These are phyloP conservation scores for Salix udensis DNA, from an alignment of 345 rosid genomes.

Conservation along the genomic window DNA sequence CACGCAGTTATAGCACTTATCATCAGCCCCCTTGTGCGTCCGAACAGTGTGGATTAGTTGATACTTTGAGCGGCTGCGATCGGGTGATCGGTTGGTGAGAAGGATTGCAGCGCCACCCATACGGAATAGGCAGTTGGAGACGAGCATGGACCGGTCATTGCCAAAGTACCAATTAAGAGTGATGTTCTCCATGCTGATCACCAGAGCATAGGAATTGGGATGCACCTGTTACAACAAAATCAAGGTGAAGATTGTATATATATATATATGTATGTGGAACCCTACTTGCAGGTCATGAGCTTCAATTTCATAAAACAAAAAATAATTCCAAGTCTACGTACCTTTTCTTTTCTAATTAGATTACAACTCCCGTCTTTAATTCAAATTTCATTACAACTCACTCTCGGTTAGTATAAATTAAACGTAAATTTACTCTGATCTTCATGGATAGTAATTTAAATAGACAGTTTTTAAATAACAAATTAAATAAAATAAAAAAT, in stretches of 20 bases:
- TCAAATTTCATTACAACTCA: not conserved
- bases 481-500: too few species aligned
- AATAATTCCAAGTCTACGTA: not conserved
- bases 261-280: not conserved
- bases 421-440: too few species aligned
- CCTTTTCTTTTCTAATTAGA: not conserved
- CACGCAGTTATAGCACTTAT: conserved; percentile 63
- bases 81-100: conserved; percentile 65
- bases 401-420: not conserved
- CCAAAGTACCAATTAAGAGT: conserved; percentile 88
- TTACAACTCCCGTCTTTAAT: not conserved
- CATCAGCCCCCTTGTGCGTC: conserved; percentile 86
- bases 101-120: conserved; percentile 96
- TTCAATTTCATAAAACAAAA: not conserved
- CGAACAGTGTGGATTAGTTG: conserved; percentile 91
- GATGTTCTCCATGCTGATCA: conserved; percentile 91
- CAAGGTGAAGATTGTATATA: too few species aligned
- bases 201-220: conserved; percentile 81
- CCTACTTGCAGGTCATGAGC: not conserved
- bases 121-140: conserved; percentile 87
- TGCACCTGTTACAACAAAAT: conserved; percentile 43
- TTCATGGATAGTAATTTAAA: too few species aligned
- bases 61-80: conserved; percentile 77
- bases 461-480: too few species aligned
- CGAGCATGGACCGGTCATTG: conserved; percentile 87